Conservation (phyloP, 2,329 filamentous ascomycete genomes). For the Didymella keratinophila region DNA sequence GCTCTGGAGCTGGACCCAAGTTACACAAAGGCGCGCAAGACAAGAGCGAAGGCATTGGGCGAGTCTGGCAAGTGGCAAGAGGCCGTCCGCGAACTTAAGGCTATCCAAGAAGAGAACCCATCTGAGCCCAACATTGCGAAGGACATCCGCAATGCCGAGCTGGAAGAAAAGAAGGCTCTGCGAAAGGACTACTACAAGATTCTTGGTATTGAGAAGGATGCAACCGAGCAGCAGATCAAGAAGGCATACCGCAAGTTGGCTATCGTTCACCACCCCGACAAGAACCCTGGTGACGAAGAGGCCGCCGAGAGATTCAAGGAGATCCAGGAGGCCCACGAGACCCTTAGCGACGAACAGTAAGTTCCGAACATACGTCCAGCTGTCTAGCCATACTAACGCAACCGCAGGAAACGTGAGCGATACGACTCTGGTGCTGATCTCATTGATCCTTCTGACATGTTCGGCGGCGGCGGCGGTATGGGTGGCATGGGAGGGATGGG, state of each 20-base stretch:
- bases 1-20: conserved; percentile 82
- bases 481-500: conserved; percentile 65
- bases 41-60: conserved; percentile 88
- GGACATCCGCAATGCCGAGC: conserved; percentile 87
- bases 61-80: conserved; percentile 91
- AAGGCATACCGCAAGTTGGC: conserved; percentile 96
- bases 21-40: conserved; percentile 92
- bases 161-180: conserved; percentile 97
- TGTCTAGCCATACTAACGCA: conserved; percentile 13
- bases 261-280: conserved; percentile 94
- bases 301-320: conserved; percentile 97
- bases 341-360: conserved; percentile 89
- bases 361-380: conserved; percentile 49
- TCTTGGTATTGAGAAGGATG: conserved; percentile 84
- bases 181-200: conserved; percentile 99
- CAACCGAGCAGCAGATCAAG: conserved; percentile 86
- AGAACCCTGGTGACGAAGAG: conserved; percentile 86
- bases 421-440: conserved; percentile 95
- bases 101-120: conserved; percentile 81
- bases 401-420: conserved; percentile 76
- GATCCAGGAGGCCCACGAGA: conserved; percentile 96
- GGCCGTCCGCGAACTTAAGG: conserved; percentile 87
- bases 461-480: conserved; percentile 70
- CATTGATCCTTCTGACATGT: conserved; percentile 87
- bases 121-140: conserved; percentile 80